Evolutionary conservation across 345 rosid genomes (phyloP).

Genomic region (Dimocarpus longan): DNA sequence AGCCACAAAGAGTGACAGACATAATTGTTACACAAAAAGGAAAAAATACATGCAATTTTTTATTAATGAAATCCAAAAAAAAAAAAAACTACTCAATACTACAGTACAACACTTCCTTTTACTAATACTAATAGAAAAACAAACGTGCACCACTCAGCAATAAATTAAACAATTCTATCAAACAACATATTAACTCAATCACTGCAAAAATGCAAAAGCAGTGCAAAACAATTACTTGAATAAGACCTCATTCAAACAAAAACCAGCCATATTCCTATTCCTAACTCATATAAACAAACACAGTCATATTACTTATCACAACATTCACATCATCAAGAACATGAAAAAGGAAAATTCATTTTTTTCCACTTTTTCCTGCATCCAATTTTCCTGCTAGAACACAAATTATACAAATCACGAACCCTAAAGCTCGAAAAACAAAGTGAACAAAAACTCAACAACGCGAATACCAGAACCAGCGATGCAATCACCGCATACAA

Average conservation of each 20-base stretch:
- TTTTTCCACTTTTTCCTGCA: not conserved
- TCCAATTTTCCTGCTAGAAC: not conserved
- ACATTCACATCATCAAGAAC: not conserved
- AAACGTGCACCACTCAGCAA: not conserved
- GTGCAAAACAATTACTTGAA: not conserved
- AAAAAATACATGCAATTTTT: not conserved
- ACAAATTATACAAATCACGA: not conserved
- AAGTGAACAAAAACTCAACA: not conserved
- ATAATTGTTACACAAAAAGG: not conserved
- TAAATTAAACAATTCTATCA: constrained; percentile 1
- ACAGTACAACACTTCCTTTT: not conserved
- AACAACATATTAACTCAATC: not conserved
- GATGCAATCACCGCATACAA: not conserved
- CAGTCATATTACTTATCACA: not conserved
- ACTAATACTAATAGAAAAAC: not conserved
- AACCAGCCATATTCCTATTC: too few relatives aligned
- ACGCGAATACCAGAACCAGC: not conserved
- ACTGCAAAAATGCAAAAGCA: not conserved
- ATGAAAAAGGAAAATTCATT: not conserved
- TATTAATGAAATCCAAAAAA: too few relatives aligned
- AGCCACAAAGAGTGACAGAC: not conserved
- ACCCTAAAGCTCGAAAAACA: not conserved
- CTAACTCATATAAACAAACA: not conserved
- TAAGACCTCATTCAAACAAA: too few relatives aligned
- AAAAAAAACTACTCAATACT: not conserved